Evolutionary conservation across 148 eudicot genomes (phyloP).

Genomic region (Camellia japonica): DNA sequence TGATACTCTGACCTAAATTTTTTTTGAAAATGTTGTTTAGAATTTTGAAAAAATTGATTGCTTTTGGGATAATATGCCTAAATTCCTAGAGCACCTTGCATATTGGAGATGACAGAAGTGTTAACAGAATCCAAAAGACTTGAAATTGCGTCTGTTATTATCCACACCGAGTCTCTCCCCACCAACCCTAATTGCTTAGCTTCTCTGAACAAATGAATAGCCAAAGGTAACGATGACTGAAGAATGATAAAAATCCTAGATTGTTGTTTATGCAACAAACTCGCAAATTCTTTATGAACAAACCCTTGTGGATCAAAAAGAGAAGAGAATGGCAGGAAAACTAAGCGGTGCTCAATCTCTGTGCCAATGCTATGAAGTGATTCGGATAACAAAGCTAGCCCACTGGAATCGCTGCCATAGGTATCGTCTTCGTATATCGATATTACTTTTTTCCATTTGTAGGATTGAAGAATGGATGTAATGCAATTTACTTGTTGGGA

Average conservation of each 20-base stretch:
- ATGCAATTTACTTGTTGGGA: slow-evolving; percentile 31
- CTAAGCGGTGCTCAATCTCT: slow-evolving; percentile 33
- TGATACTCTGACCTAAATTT: slow-evolving; percentile 23
- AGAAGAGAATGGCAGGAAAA: slow-evolving; percentile 29
- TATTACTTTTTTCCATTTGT: slow-evolving; percentile 44
- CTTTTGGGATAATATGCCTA: slow-evolving; percentile 26
- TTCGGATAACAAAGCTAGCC: slow-evolving; percentile 26
- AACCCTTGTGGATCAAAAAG: slow-evolving; percentile 25
- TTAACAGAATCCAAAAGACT: slow-evolving; percentile 36
- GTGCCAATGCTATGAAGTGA: slow-evolving; percentile 30
- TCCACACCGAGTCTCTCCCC: slow-evolving; percentile 46
- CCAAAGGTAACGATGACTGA: slow-evolving; percentile 28
- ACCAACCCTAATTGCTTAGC: slow-evolving; percentile 40
- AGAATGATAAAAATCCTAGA: slow-evolving; percentile 54
- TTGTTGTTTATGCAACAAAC: slow-evolving; percentile 24
- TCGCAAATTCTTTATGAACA: slow-evolving; percentile 21
- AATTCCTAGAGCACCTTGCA: slow-evolving; percentile 46
- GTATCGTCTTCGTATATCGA: slow-evolving; percentile 39
- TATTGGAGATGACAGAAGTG: slow-evolving; percentile 28
- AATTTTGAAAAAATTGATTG: slow-evolving; percentile 14
- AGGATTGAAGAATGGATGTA: slow-evolving; percentile 28
- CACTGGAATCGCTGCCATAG: slow-evolving; percentile 30
- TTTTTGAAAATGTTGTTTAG: slow-evolving; percentile 22
- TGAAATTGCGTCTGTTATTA: slow-evolving; percentile 27
- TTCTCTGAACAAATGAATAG: slow-evolving; percentile 34